Base-by-base conservation (phyloP, 352 stramenopile species). In the Phytophthora sojae region DNA sequence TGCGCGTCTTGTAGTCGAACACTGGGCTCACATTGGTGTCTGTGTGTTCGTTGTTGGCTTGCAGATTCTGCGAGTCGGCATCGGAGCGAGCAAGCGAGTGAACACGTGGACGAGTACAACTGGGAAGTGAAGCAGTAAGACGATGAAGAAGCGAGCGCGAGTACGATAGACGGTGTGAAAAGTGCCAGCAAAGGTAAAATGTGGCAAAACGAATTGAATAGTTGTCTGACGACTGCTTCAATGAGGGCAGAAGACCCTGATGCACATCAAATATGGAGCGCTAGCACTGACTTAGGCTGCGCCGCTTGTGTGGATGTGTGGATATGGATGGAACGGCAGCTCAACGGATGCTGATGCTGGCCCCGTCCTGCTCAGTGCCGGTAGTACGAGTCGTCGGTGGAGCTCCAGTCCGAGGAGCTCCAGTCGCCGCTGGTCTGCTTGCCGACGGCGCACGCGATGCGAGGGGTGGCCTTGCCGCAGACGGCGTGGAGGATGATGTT, bases 401-500 rank as follows among this genome's bases (percentile, higher is more conserved):
- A 72, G 57, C 50, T 58, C 64, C 32, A 63, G 42, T 44, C 25
- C 35, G 55, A 61, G 21, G 58, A 73, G 57, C 44, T 60, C 65
- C 55, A 63, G 42, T 15, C 42, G 19, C 30, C 47, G n/a, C 53
- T 68, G 0, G 53, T 71, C 56, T 54, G 60, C 54, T 78, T 75
- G 64, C 73, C 76, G 11, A 81, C 57, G 2, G 82, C 80, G 26
- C 80, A 89, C 2, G 80, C 76, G 44, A 89, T 74, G 29, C 79
- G 76, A 54, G 79, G 75, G n/a, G 75, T 81, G 65, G 45, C 67
- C 35, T 60, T 66, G 29, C 72, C 70, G 47, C 75, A 87, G 17
- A 82, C 72, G 7, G 69, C 77, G 60, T 87, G 76, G 50, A 87
- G 66, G n/a, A 86, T 79, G n/a, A 89, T 75, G 54, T 72, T 89